Evolutionary conservation across 371 early-diverging fungal genomes (phyloP).

Genomic region (Mortierella sp.): DNA sequence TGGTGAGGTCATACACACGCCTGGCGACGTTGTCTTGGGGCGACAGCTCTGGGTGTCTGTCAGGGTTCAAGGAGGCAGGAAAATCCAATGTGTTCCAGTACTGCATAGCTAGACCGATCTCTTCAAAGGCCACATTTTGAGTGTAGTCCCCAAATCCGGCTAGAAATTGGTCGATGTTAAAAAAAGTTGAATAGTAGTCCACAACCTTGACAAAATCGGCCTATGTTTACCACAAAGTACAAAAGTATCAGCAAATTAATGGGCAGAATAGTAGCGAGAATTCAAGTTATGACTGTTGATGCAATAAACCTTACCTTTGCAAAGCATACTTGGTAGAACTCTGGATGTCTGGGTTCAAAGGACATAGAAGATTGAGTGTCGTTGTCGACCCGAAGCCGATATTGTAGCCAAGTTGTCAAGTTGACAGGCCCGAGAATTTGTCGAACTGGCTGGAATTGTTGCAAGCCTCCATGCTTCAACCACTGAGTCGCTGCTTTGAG

Average conservation of each 20-base stretch:
- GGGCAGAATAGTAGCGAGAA: too few relatives aligned
- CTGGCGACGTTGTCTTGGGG: conserved; percentile 40
- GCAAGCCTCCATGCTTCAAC: conserved; percentile 33
- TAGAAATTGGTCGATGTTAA: conserved; percentile 30
- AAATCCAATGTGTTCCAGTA: conserved; percentile 52
- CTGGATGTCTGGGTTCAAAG: conserved; percentile 46
- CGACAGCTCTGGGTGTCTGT: conserved; percentile 29
- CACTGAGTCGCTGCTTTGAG: conserved; percentile 45
- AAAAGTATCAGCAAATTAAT: not conserved
- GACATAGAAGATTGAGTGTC: conserved; percentile 40
- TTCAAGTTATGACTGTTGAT: not conserved
- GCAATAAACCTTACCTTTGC: conserved; percentile 26
- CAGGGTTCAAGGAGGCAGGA: conserved; percentile 40
- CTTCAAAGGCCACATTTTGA: conserved; percentile 6
- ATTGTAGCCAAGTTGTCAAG: conserved; percentile 54
- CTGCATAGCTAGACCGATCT: conserved; percentile 19
- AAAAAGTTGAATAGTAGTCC: conserved; percentile 46
- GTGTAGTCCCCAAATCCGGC: conserved; percentile 7
- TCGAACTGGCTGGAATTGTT: conserved; percentile 45
- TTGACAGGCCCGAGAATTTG: conserved; percentile 56
- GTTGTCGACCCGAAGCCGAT: conserved; percentile 48
- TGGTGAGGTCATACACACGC: conserved; percentile 38
- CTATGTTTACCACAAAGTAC: conserved; percentile 6
- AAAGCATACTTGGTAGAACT: conserved; percentile 47
- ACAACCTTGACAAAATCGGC: conserved; percentile 46